Base-by-base conservation (phyloP, 179 eudicot species). In the Spinacia oleracea region DNA sequence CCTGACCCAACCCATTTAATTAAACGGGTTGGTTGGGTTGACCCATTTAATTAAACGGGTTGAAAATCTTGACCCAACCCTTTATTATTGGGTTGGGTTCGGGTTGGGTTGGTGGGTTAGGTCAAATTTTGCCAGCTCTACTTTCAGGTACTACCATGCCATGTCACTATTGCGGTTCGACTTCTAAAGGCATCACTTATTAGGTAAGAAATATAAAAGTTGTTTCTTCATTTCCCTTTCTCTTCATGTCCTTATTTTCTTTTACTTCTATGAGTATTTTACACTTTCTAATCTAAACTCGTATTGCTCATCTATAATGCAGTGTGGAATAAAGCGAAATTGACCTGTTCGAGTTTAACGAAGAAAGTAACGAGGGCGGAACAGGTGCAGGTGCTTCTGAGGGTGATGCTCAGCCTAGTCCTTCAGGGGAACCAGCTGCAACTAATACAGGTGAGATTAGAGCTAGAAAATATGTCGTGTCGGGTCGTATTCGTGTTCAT, bases 291-390 rank as follows among this genome's bases (percentile, higher is more conserved):
- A 35, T 42, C n/a, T 56, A 35, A 25, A 20, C 27, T 35, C 18
- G 43, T 66, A 59, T 35, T 62, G 53, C 20, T 64, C 51, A 27
- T 65, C 18, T 76, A 38, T 42, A 4, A 40, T 91, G 86, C 94
- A 96, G 99, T 80, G 99, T 96, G 82, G 99, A 96, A 80, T 91
- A 98, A 29, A 89, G 89, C 45, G 97, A 91, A 82, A 91, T 96
- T 80, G 99, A 96, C 83, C 84, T 96, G 68, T 93, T 98, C 0
- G 98, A 93, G 86, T 96, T 96, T 84, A 89, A 90, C 80, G 93
- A 89, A n/a, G 91, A 90, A 78, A 73, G 77, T 82, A 87, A 51
- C 62, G 77, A 76, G 50, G 84, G 73, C 43, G 83, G 77, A 79
- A 88, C 74, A 64, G 87, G 84, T 63, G 87, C 74, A 38, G 77